These are phyloP conservation scores for Tetrapisispora iriomotensis DNA, from an alignment of 805 yeast species.

Conservation along the genomic window DNA sequence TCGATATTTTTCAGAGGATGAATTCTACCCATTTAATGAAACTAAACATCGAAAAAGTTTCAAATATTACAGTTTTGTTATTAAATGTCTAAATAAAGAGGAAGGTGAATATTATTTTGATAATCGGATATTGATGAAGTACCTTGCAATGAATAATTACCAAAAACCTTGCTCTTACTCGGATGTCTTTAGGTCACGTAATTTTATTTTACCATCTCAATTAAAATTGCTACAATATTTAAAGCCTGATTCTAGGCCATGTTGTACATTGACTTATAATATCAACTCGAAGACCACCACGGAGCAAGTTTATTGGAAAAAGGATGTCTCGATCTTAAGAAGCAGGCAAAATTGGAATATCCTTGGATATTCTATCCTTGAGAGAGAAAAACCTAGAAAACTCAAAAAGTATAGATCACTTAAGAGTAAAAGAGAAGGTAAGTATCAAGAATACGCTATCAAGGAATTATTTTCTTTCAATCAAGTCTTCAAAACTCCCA, in stretches of 20 bases:
- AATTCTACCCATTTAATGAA: constrained; percentile 3
- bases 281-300: not conserved
- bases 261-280: not conserved
- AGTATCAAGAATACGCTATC: constrained; percentile 7
- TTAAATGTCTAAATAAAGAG: not conserved
- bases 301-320: constrained; percentile 11
- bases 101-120: not conserved
- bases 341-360: constrained; percentile 21
- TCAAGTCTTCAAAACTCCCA: constrained; percentile 17
- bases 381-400: constrained; percentile 9
- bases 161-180: constrained; percentile 9
- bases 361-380: constrained; percentile 15
- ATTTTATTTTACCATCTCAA: constrained; percentile 9
- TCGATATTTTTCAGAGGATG: constrained; percentile 9
- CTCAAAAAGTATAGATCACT: not conserved
- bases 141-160: constrained; percentile 9
- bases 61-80: not conserved
- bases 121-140: constrained; percentile 1
- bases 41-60: constrained; percentile 8
- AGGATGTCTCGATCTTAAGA: constrained; percentile 13
- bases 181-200: constrained; percentile 11
- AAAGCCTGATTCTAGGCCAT: not conserved
- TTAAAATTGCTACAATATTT: constrained; percentile 11
- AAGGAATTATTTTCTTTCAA: constrained; percentile 15
- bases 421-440: constrained; percentile 4